A percentile compares a stretch with the other conserved stretches of the same genome.
Evolutionary conservation across 1,284 basidiomycete species (phyloP).

Genomic region (Taiwanofungus camphoratus): DNA sequence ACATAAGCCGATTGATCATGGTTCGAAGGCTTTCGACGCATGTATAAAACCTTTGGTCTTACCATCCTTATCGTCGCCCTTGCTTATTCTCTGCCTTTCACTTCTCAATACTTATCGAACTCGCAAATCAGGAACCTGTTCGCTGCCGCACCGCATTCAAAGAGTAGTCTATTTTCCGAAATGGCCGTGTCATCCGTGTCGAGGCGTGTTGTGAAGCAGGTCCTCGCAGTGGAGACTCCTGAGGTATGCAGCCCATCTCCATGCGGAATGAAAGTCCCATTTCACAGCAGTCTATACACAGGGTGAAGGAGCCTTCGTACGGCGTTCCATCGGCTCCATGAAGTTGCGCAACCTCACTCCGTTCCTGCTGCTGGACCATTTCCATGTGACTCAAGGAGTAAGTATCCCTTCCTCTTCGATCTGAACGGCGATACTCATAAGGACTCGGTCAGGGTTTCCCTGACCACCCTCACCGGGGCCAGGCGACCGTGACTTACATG

Average conservation of each 20-base stretch:
- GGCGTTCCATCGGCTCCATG: conserved; percentile 81
- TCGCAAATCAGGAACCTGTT: conserved; percentile 1
- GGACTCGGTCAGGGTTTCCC: conserved; percentile 54
- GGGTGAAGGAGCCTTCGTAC: conserved; percentile 87
- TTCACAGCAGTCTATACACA: conserved; percentile 18
- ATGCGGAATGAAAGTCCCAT: background rate
- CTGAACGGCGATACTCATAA: background rate
- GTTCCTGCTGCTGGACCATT: conserved; percentile 87
- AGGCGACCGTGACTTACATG: conserved; percentile 87
- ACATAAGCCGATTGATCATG: conserved; percentile 8
- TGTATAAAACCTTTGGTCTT: conserved; percentile 19
- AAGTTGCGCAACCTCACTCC: conserved; percentile 79
- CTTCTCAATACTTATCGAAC: background rate
- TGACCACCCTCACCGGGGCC: conserved; percentile 88
- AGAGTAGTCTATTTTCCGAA: conserved; percentile 6
- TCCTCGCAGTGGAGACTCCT: conserved; percentile 73
- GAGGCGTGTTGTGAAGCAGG: conserved; percentile 67
- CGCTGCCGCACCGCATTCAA: conserved; percentile 5
- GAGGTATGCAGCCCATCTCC: conserved; percentile 46
- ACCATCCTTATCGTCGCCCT: conserved; percentile 7
- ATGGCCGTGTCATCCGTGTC: conserved; percentile 39
- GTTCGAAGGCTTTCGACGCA: conserved; percentile 11
- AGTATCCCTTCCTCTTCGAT: conserved; percentile 18
- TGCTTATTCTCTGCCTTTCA: conserved; percentile 7
- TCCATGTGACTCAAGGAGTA: conserved; percentile 59